Base-by-base conservation (phyloP, 202 grass and related monocot species). In the Cymbopogon flexuosus region DNA sequence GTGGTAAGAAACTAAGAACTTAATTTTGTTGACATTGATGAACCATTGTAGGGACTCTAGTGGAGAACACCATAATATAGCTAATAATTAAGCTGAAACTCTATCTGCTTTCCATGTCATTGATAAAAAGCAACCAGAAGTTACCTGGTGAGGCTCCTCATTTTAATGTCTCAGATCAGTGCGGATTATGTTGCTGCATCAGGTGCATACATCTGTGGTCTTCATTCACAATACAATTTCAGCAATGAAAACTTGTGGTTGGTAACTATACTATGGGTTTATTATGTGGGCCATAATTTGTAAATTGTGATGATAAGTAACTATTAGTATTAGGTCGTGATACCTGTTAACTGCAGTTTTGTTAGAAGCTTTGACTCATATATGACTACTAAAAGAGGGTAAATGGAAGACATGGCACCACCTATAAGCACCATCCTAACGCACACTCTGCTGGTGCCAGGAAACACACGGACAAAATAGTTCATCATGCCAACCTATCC, bases 1-100 rank as follows among this genome's bases (percentile, higher is more conserved):
- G 15, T 86, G 82, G 96, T 99, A 87, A 77, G 83, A 23, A 57
- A 42, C 34, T 5, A n/a, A 5, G 83, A 23, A 57, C 49, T 39
- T 5, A n/a, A 5, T 13, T 82, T 9, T 62, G 7, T 19, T 71
- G 10, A 56, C 13, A 40, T 46, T 14, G 16, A 35, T 18, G 16
- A 34, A 39, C 15, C 27, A 52, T 57, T 74, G n/a, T 65, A n/a
- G 41, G 30, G 47, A 24, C 3, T 66, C 5, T 73, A 75, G 21
- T 54, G 41, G n/a, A 57, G 5, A 16, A 27, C n/a, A 30, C 16
- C 27, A 18, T 39, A n/a, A 8, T 49, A 2, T 72, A 41, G 19
- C 15, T 4, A 10, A 36, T 12, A 0, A 4, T 16, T 13, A 37
- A 10, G 8, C n/a, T 81, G 37, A 18, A 66, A 35, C 37, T 10